A percentile compares a stretch with the other conserved stretches of the same genome.
phyloP scores from a whole-genome alignment of 495 filamentous ascomycete species.

The Hypoxylon intermedium region DNA sequence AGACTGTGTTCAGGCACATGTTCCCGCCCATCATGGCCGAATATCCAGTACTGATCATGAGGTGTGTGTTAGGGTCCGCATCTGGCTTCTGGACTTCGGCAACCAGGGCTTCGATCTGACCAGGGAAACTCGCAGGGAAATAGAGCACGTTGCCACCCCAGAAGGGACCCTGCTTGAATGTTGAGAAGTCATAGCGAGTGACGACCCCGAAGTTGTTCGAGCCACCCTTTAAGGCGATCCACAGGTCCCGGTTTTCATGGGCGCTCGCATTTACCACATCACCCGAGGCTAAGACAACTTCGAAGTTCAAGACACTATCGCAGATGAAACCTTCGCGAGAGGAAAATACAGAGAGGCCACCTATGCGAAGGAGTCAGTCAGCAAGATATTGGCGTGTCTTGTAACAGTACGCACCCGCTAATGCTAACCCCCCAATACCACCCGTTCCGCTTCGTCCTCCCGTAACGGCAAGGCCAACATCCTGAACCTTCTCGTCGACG shows the following conservation, averaged over 20 bases:
- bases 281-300: conserved; percentile 58
- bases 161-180: conserved; percentile 9
- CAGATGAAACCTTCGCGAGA: conserved; percentile 12
- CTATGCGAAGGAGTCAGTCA: neutral
- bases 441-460: neutral
- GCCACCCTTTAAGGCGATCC: conserved; percentile 61
- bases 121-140: neutral
- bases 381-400: conserved; percentile 42
- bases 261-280: conserved; percentile 52
- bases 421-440: conserved; percentile 13
- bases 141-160: conserved; percentile 1
- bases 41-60: too few species aligned
- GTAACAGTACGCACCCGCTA: conserved; percentile 2
- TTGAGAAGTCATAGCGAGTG: neutral
- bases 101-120: neutral
- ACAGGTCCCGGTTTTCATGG: conserved; percentile 54
- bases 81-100: too few species aligned
- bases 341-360: conserved; percentile 15
- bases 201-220: conserved; percentile 32
- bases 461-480: conserved; percentile 41
- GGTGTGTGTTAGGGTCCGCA: too few species aligned
- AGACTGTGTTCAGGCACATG: too few species aligned
- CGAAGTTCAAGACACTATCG: conserved; percentile 22
- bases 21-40: too few species aligned
- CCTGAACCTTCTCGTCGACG: conserved; percentile 20